These are phyloP conservation scores for Cymodocea nodosa DNA, from an alignment of 116 monocot species.

Conservation along the genomic window DNA sequence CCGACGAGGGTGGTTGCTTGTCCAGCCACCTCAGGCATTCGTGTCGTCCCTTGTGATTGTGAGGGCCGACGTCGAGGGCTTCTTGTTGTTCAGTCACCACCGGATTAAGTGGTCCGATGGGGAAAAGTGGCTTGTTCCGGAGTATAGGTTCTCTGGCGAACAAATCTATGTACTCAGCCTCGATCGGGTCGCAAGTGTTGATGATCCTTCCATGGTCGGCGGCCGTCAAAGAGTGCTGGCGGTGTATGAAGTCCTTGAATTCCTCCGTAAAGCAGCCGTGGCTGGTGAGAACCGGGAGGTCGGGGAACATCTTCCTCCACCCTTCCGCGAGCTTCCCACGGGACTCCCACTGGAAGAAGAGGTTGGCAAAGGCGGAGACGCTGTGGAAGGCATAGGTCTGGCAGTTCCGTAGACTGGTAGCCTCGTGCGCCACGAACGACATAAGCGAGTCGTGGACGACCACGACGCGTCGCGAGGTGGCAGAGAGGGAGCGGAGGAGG, in stretches of 20 bases:
- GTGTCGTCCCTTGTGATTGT: not conserved
- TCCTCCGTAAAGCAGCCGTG: constrained; percentile 32
- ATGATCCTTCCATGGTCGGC: constrained; percentile 17
- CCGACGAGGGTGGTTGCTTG: constrained; percentile 36
- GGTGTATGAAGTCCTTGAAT: constrained; percentile 15
- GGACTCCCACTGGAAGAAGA: constrained; percentile 12
- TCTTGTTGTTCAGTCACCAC: not conserved
- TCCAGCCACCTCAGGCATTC: constrained; percentile 41
- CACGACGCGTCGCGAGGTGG: constrained; percentile 26
- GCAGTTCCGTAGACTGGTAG: constrained; percentile 20
- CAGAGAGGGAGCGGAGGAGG: constrained; percentile 31
- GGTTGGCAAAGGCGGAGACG: constrained; percentile 28
- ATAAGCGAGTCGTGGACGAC: constrained; percentile 44
- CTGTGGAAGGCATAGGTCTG: constrained; percentile 42
- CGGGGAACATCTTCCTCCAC: not conserved
- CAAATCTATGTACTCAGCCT: constrained; percentile 30
- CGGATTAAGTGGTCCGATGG: constrained; percentile 45
- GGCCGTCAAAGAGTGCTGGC: constrained; percentile 4
- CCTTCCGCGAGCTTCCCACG: constrained; percentile 1
- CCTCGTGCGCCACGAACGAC: constrained; percentile 29
- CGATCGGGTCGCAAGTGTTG: constrained; percentile 39
- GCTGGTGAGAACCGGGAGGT: constrained; percentile 3
- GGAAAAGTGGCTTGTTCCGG: constrained; percentile 26
- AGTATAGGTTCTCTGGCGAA: constrained; percentile 11
- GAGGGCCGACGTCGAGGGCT: not conserved